Evolutionary conservation across 2,329 filamentous ascomycete species (phyloP), one percentile per base, ranked within the genome.

Genomic region (Fusarium buxicola): DNA sequence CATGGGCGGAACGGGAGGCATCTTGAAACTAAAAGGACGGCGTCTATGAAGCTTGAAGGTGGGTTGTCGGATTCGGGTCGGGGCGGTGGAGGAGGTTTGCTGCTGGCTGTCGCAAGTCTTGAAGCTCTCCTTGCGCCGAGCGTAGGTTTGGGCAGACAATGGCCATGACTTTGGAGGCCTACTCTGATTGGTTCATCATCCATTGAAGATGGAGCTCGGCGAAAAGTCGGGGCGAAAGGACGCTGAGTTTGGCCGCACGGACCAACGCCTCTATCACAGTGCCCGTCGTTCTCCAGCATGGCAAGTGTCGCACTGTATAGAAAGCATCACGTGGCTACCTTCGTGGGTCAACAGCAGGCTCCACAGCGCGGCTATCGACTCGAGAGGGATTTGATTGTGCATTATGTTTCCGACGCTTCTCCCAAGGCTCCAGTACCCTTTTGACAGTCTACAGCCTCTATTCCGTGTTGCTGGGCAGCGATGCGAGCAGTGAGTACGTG

Each of bases 1-100:
- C 30, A 79, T 73, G 31, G 75, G 71, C 41, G 78, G 73, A 57
- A 80, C 75, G 38, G 78, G 77, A 74, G 78, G 78, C 78, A 80
- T 80, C 10, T 54, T 72, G 65, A 45, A 18, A 24, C 28, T 32
- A 16, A 15, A 11, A 15, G 12, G 6, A 35, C n/a, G 43, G 18
- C 39, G 44, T 51, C n/a, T 27, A 16, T 13, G 21, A 39, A 18
- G 15, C 27, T 40, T 18, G 8, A 11, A 31, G 15, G 16, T 11
- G 24, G 3, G 13, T 11, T 43, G 21, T 58, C 25, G 35, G 36
- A 41, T 28, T 25, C 8, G 28, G 47, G 32, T 52, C 41, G 43
- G 28, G 7, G 38, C 46, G 38, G 44, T 32, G 24, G 27, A 50
- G n/a, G 25, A 51, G 27, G 21, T 39, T 38, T 38, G 43, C 43